Conservation (phyloP, 192 early-diverging fungal genomes). For the Backusella mclennaniae region DNA sequence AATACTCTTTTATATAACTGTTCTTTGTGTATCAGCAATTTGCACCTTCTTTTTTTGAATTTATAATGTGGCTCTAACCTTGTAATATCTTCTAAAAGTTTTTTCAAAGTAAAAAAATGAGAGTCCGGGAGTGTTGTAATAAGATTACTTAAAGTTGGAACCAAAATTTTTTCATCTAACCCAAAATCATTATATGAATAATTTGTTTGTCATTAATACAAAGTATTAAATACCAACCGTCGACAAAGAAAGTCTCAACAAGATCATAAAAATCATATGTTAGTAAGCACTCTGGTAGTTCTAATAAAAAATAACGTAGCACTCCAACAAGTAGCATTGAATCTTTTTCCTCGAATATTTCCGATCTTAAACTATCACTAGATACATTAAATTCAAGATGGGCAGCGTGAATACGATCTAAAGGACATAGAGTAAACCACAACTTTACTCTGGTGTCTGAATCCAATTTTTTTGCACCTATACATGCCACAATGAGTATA, state of each 20-base stretch:
- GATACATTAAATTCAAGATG: constrained; percentile 62
- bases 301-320: constrained; percentile 65
- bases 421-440: constrained; percentile 62
- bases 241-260: constrained; percentile 59
- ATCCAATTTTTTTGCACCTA: background rate
- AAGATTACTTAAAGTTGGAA: constrained; percentile 47
- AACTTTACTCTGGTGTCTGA: constrained; percentile 8
- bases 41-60: background rate
- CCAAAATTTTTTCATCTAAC: constrained; percentile 17
- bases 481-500: background rate
- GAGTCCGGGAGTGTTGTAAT: constrained; percentile 43
- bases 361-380: constrained; percentile 49
- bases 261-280: constrained; percentile 71
- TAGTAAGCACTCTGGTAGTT: constrained; percentile 65
- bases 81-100: constrained; percentile 33
- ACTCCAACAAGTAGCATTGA: constrained; percentile 55
- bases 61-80: constrained; percentile 6
- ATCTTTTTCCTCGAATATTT: constrained; percentile 56
- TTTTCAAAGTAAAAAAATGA: constrained; percentile 47
- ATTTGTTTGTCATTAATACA: background rate
- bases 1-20: background rate
- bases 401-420: constrained; percentile 58
- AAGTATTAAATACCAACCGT: constrained; percentile 31
- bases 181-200: background rate
- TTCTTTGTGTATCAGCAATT: background rate